Conservation (phyloP, 495 filamentous ascomycete species). For the Opeltia flavorubescens region DNA sequence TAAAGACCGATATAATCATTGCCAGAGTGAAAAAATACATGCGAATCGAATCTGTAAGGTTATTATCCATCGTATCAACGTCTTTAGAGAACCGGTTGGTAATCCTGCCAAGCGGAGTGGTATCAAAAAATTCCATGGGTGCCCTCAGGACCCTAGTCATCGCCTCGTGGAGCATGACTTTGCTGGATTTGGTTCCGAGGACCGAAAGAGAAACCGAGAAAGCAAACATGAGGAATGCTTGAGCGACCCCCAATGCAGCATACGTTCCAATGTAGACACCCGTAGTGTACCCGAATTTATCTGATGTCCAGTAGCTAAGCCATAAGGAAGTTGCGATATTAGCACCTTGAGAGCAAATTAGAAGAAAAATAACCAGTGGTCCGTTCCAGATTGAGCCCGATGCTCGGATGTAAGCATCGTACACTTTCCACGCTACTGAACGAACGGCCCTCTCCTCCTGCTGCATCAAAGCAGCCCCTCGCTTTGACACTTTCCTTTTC, state of each 20-base stretch:
- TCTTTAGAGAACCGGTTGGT: constrained; percentile 95
- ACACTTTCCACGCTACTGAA: constrained; percentile 76
- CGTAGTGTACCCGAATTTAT: constrained; percentile 50
- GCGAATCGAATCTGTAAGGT: constrained; percentile 73
- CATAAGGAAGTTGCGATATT: constrained; percentile 83
- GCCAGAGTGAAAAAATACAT: constrained; percentile 82
- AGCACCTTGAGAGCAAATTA: constrained; percentile 58
- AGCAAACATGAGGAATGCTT: constrained; percentile 68
- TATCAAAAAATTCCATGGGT: constrained; percentile 96
- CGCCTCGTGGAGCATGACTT: constrained; percentile 70
- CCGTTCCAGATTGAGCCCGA: constrained; percentile 64
- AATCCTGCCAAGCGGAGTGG: constrained; percentile 89
- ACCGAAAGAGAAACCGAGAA: constrained; percentile 57
- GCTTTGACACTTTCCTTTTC: constrained; percentile 43
- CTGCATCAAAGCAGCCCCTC: constrained; percentile 64
- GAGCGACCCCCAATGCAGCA: constrained; percentile 54
- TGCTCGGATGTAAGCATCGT: constrained; percentile 63
- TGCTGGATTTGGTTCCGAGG: constrained; percentile 66
- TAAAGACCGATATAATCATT: constrained; percentile 66
- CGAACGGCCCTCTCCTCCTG: constrained; percentile 71
- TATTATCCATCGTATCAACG: constrained; percentile 92
- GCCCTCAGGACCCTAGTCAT: constrained; percentile 70
- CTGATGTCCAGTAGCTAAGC: constrained; percentile 82
- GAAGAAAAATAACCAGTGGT: constrained; percentile 46
- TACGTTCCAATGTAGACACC: constrained; percentile 81